Conservation (phyloP, 108 stramenopile species). For the Pseudonitzschia pungens region DNA sequence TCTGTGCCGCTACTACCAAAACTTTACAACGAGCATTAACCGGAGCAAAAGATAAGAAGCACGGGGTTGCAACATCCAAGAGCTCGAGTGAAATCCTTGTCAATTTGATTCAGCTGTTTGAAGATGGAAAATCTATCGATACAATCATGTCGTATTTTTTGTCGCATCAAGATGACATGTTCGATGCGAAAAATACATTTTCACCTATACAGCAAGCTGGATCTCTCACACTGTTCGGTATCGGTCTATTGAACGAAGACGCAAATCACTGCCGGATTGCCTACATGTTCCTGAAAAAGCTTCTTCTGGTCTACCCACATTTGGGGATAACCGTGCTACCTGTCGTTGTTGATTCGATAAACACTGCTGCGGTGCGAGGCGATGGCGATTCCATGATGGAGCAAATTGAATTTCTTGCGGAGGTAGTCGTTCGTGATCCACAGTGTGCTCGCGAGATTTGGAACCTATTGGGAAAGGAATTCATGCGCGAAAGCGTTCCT, state of each 20-base stretch:
- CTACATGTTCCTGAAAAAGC: conserved; percentile 18
- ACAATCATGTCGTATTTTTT: conserved; percentile 23
- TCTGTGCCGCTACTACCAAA: conserved; percentile 4
- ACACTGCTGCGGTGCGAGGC: conserved; percentile 26
- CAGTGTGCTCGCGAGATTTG: conserved; percentile 71
- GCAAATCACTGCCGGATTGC: neutral
- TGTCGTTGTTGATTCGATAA: conserved; percentile 36
- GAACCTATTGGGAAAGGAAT: conserved; percentile 48
- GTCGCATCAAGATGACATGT: conserved; percentile 10
- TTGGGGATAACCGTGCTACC: conserved; percentile 45
- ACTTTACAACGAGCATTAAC: neutral
- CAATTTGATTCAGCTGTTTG: conserved; percentile 7
- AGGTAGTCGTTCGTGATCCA: conserved; percentile 51
- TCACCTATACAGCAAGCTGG: conserved; percentile 33
- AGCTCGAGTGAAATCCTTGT: neutral
- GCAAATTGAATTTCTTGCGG: conserved; percentile 43
- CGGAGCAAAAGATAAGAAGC: neutral
- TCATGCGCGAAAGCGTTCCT: conserved; percentile 40
- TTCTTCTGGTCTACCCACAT: conserved; percentile 44
- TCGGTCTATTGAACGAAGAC: conserved; percentile 21
- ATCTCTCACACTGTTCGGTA: conserved; percentile 25
- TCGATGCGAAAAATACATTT: neutral
- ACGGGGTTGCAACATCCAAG: neutral
- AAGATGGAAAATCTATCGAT: conserved; percentile 14
- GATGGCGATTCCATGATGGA: conserved; percentile 19